Base-by-base conservation (phyloP, 129 eudicot genomes). In the Centrapalus pauciflorus region DNA sequence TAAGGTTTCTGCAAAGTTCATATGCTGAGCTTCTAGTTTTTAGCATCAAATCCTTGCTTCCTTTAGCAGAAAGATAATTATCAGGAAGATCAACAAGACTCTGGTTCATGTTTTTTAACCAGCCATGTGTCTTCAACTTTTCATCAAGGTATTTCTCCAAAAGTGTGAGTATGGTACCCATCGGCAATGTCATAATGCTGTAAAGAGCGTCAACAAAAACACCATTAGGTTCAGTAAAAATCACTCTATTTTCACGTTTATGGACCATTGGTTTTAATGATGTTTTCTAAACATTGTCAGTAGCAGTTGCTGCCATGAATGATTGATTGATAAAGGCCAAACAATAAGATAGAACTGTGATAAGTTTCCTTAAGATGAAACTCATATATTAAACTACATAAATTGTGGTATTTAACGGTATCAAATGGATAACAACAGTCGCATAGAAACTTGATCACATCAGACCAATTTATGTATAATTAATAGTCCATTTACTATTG, bases 141-240 rank as follows among this genome's bases (percentile, higher is more conserved):
- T 63, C 19, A 19, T 57, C 81, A 0, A 23, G 66, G 11, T 14
- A 41, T 45, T 64, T 66, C 2, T 23, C n/a, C 17, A 82, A 4
- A 3, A 78, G 24, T 55, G 70, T 38, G 16, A 66, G n/a, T 3
- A 82, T 48, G 3, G 76, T 74, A 1, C 84, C 83, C 79, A 71
- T 1, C 7, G 87, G 87, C 41, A 78, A n/a, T 19, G 84, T 75
- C 50, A 82, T 19, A 77, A 79, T 38, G 70, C 84, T 75, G 17
- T 78, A 59, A 7, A 75, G 72, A 34, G 26, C 55, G 35, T 82
- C 77, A 26, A 77, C 77, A 13, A 82, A 71, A 28, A 30, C 54
- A 26, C 34, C 0, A 12, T 55, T 65, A n/a, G 73, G 80, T 69
- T 79, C 77, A 3, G 77, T 80, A 46, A 52, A 73, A 9, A 55